phyloP scores from a whole-genome alignment of 106 monocot species.

The Iris macrosiphon region DNA sequence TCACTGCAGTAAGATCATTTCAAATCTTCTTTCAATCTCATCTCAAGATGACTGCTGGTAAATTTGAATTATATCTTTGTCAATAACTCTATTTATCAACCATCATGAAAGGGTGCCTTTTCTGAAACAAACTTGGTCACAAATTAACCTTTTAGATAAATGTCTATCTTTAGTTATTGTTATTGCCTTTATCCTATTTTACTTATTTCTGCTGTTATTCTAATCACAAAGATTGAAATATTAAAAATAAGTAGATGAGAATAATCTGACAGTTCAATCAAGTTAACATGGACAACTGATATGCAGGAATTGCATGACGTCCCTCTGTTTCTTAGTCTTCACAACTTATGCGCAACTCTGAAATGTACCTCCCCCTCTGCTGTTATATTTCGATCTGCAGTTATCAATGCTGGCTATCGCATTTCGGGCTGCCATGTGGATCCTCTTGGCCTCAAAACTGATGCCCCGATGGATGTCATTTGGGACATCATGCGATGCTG shows the following conservation, averaged over 20 bases:
- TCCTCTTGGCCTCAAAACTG: conserved; percentile 81
- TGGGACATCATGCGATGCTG: conserved; percentile 99
- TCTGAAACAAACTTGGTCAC: background rate
- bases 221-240: too few species aligned
- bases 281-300: too few species aligned
- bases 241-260: too few species aligned
- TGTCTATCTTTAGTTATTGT: too few species aligned
- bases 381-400: conserved; percentile 79
- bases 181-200: too few species aligned
- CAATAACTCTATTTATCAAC: background rate
- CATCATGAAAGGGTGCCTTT: background rate
- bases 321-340: conserved; percentile 82
- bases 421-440: conserved; percentile 81
- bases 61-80: background rate
- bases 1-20: background rate
- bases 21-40: background rate
- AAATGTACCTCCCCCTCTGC: conserved; percentile 89
- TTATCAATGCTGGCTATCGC: conserved; percentile 83
- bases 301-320: conserved; percentile 77
- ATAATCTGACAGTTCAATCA: too few species aligned
- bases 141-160: too few species aligned
- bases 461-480: conserved; percentile 83
- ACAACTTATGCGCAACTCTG: conserved; percentile 70
- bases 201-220: too few species aligned
- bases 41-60: too few species aligned